Conservation (phyloP, 2,329 filamentous ascomycete genomes). For the Xylaria sp. region DNA sequence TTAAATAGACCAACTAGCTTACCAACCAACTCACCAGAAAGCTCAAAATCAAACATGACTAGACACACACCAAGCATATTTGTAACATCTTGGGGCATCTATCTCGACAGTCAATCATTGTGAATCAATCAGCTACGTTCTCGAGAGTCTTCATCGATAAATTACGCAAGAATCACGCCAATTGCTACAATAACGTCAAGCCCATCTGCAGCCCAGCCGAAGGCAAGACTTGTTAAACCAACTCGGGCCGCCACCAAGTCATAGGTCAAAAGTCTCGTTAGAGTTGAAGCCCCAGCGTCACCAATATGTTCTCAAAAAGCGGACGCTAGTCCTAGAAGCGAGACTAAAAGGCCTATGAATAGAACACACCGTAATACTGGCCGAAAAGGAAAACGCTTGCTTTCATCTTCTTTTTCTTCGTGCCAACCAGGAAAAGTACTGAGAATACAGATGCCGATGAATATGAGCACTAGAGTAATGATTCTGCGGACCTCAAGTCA, state of each 20-base stretch:
- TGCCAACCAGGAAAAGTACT: not conserved
- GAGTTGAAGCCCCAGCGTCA: constrained; percentile 11
- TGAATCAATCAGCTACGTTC: too few species aligned
- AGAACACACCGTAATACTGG: not conserved
- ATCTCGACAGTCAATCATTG: too few species aligned
- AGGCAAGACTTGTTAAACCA: constrained; percentile 6
- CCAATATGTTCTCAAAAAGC: constrained; percentile 27
- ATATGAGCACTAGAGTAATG: not conserved
- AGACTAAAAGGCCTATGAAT: not conserved
- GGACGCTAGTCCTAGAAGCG: constrained; percentile 12
- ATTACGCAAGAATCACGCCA: not conserved
- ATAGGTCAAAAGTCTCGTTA: constrained; percentile 13
- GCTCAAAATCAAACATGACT: too few species aligned
- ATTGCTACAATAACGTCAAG: not conserved
- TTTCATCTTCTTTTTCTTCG: not conserved
- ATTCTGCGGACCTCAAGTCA: not conserved
- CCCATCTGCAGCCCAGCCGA: constrained; percentile 18
- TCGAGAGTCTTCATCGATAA: not conserved
- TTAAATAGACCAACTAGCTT: too few species aligned
- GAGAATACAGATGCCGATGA: not conserved
- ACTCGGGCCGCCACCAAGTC: constrained; percentile 7
- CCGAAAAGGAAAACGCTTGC: not conserved
- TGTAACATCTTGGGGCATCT: too few species aligned
- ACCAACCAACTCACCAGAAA: too few species aligned
- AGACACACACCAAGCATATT: too few species aligned